Evolutionary conservation across 306 rosid species (phyloP).

Genomic region (Fagus crenata): DNA sequence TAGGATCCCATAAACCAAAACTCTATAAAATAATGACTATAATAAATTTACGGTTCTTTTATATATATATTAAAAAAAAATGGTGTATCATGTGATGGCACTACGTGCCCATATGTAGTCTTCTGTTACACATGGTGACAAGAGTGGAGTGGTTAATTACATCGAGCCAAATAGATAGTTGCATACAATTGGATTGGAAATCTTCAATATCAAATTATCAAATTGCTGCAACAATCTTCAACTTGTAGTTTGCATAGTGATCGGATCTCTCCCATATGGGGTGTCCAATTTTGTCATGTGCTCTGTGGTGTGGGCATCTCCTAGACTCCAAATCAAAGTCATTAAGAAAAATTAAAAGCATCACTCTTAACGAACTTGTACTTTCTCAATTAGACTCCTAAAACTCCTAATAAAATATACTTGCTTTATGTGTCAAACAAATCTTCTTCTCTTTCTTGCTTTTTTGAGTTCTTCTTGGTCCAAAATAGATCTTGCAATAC

Average conservation of each 20-base stretch:
- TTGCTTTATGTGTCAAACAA: no score
- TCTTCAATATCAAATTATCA: constrained; percentile 6
- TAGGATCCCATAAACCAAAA: background rate
- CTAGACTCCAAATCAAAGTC: constrained; percentile 40
- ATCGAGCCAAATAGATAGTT: background rate
- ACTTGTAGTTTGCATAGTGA: constrained; percentile 37
- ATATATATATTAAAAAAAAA: background rate
- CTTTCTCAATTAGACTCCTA: no score
- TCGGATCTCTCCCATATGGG: constrained; percentile 65
- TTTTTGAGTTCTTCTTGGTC: no score
- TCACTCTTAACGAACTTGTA: background rate
- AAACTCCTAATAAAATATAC: no score
- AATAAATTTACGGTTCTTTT: background rate
- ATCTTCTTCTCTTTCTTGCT: no score
- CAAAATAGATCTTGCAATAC: no score
- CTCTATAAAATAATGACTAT: background rate
- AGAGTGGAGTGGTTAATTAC: background rate
- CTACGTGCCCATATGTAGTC: background rate
- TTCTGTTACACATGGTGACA: constrained; percentile 16
- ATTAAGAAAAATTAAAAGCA: background rate
- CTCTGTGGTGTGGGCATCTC: constrained; percentile 34
- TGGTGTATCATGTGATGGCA: background rate
- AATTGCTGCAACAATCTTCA: constrained; percentile 28
- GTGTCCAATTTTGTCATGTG: constrained; percentile 57
- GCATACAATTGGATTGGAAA: constrained; percentile 22